These are phyloP conservation scores for Diplodia intermedia DNA, from an alignment of 2,329 filamentous ascomycete genomes.

Conservation along the genomic window DNA sequence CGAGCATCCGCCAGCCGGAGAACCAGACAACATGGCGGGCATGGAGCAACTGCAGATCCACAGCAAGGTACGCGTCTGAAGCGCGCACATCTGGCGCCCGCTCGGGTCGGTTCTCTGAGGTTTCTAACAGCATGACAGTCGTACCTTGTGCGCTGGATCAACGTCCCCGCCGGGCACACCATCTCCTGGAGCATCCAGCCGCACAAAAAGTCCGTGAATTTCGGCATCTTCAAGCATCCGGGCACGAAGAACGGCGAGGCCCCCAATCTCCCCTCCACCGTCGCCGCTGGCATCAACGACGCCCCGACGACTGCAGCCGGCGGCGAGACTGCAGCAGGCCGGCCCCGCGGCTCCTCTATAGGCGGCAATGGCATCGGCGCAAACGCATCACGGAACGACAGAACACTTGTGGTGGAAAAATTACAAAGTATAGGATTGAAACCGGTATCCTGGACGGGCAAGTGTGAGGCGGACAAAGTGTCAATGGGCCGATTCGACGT, in stretches of 20 bases:
- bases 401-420: conserved; percentile 72
- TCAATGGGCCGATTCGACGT: conserved; percentile 90
- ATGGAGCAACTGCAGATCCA: conserved; percentile 98
- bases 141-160: conserved; percentile 97
- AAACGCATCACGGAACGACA: conserved; percentile 71
- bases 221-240: conserved; percentile 97
- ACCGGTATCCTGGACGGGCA: conserved; percentile 80
- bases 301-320: conserved; percentile 50
- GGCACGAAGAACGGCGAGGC: conserved; percentile 67
- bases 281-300: conserved; percentile 52
- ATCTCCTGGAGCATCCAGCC: conserved; percentile 98
- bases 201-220: conserved; percentile 98
- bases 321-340: conserved; percentile 64
- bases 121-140: conserved; percentile 64
- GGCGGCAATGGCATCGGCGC: conserved; percentile 40
- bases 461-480: conserved; percentile 95
- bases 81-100: background rate
- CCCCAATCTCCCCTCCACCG: conserved; percentile 48
- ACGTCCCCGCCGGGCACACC: conserved; percentile 86
- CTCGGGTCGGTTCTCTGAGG: conserved; percentile 34
- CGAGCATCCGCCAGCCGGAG: background rate
- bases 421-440: conserved; percentile 67
- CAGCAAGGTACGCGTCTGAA: conserved; percentile 75
- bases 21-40: conserved; percentile 71
- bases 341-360: conserved; percentile 55